Evolutionary conservation across 768 basidiomycete genomes (phyloP).

Genomic region (Phaffia tasmanica): DNA sequence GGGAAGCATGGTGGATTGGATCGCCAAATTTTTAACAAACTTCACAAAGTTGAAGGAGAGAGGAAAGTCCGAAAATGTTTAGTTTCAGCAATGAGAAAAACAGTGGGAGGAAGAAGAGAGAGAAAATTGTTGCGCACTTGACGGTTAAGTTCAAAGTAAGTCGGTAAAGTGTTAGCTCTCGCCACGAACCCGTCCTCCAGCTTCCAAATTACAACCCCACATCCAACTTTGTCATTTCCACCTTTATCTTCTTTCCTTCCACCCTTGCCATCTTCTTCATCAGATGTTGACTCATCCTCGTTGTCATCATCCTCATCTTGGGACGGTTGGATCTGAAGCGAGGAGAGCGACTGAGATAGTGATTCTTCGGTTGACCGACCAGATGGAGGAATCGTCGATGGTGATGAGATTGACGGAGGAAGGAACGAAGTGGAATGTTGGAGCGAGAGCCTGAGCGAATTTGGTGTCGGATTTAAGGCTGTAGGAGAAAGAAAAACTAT

Average conservation of each 20-base stretch:
- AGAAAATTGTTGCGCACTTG: conserved; percentile 44
- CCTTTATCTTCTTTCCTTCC: conserved; percentile 28
- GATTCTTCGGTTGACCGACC: neutral
- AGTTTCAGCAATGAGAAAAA: conserved; percentile 31
- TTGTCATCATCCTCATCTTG: neutral
- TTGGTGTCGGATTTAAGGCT: conserved; percentile 46
- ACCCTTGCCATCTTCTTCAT: conserved; percentile 14
- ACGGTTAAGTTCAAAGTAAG: conserved; percentile 70
- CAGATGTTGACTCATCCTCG: conserved; percentile 11
- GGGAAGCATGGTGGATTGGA: neutral
- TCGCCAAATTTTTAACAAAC: neutral
- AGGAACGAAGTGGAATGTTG: conserved; percentile 48
- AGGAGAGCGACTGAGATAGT: neutral
- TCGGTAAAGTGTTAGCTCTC: conserved; percentile 63
- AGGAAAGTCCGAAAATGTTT: neutral
- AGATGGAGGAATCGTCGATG: conserved; percentile 15
- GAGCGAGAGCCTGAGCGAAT: conserved; percentile 46
- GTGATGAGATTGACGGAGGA: conserved; percentile 26
- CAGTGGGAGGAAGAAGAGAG: neutral
- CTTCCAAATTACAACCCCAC: conserved; percentile 55
- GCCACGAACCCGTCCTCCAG: conserved; percentile 49
- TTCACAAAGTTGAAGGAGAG: neutral
- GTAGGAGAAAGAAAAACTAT: neutral
- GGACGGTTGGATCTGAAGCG: neutral
- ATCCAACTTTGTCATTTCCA: conserved; percentile 40